A percentile compares a stretch with the other conserved stretches of the same genome.
phyloP scores from a whole-genome alignment of 805 yeast species.

The Candida morakotiae region DNA sequence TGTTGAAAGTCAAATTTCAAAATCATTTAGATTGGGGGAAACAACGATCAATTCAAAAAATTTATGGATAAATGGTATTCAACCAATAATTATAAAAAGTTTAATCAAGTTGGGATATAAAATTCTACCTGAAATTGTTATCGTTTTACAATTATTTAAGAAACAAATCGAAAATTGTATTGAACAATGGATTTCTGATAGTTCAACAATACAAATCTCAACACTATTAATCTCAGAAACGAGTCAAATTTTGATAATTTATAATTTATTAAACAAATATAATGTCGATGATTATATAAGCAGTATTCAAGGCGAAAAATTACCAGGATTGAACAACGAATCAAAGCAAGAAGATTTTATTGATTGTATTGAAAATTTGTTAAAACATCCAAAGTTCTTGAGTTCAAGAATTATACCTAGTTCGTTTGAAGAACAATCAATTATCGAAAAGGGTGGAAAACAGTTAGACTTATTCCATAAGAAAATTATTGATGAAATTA shows the following conservation, averaged over 20 bases:
- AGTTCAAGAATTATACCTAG: conserved; percentile 64
- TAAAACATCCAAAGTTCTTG: conserved; percentile 84
- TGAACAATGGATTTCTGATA: conserved; percentile 63
- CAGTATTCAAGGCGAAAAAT: conserved; percentile 18
- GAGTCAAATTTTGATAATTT: conserved; percentile 60
- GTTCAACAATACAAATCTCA: conserved; percentile 36
- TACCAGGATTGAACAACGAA: conserved; percentile 59
- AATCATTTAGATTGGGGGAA: conserved; percentile 60
- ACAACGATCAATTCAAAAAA: conserved; percentile 50
- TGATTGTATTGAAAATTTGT: conserved; percentile 61
- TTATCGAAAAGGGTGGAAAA: conserved; percentile 46
- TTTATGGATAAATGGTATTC: conserved; percentile 82
- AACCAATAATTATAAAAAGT: conserved; percentile 61
- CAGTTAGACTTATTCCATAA: conserved; percentile 20
- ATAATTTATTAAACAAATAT: conserved; percentile 51
- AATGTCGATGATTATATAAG: conserved; percentile 47
- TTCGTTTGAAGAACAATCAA: conserved; percentile 59
- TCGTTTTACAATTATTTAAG: conserved; percentile 58
- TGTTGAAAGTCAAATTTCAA: conserved; percentile 70
- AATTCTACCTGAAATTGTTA: conserved; percentile 59
- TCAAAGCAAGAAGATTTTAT: conserved; percentile 57
- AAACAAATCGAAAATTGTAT: conserved; percentile 64
- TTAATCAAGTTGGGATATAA: conserved; percentile 61
- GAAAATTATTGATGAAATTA: conserved; percentile 33
- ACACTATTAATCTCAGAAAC: conserved; percentile 38